Evolutionary conservation across 1,284 basidiomycete species (phyloP).

Genomic region (Marasmius oreades): DNA sequence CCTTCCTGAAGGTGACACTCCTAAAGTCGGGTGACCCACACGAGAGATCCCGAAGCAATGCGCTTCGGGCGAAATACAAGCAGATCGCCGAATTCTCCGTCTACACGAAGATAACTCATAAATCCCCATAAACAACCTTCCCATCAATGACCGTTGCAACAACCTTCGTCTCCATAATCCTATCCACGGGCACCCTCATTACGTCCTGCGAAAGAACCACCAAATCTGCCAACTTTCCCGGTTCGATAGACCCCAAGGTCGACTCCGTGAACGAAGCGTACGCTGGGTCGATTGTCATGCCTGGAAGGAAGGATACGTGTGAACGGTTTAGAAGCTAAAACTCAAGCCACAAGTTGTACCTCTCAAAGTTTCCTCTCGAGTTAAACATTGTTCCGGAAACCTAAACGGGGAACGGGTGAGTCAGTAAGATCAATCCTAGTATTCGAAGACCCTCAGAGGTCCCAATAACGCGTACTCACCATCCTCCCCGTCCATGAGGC

Average conservation of each 20-base stretch:
- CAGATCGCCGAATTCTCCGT: too few species aligned
- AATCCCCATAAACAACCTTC: slow-evolving; percentile 54
- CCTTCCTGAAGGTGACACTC: too few species aligned
- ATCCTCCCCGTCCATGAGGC: slow-evolving; percentile 79
- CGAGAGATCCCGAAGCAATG: too few species aligned
- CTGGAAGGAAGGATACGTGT: slow-evolving; percentile 70
- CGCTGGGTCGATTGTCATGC: slow-evolving; percentile 86
- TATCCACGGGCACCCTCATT: slow-evolving; percentile 56
- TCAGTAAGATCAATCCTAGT: neutral
- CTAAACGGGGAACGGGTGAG: neutral
- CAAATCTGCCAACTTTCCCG: slow-evolving; percentile 84
- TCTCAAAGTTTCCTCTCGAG: slow-evolving; percentile 43
- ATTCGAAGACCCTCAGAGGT: too few species aligned
- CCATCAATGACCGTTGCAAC: slow-evolving; percentile 59
- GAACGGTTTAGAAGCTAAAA: too few species aligned
- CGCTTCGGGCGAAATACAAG: too few species aligned
- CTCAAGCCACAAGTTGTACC: too few species aligned
- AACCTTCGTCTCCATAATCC: slow-evolving; percentile 42
- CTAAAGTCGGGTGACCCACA: too few species aligned
- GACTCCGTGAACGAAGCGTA: slow-evolving; percentile 82
- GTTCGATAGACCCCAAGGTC: slow-evolving; percentile 61
- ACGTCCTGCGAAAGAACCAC: slow-evolving; percentile 80
- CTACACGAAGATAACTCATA: neutral
- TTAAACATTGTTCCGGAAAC: slow-evolving; percentile 5
- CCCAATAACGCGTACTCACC: slow-evolving; percentile 64